Conservation (phyloP, 371 early-diverging fungal genomes). For the Saksenaea vasiformis region DNA sequence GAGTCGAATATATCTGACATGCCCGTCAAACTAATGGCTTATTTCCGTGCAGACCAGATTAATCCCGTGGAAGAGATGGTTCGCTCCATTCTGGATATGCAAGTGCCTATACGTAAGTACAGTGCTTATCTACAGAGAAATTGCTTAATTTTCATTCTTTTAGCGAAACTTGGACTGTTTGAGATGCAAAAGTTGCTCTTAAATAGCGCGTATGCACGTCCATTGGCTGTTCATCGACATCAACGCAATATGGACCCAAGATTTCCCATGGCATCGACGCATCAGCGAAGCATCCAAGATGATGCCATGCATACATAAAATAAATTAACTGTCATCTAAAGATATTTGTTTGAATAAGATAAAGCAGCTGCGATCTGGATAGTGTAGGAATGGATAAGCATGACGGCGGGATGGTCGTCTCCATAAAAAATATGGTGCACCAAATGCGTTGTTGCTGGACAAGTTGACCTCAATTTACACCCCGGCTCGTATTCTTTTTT, state of each 20-base stretch:
- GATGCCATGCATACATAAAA: neutral
- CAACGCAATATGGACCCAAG: neutral
- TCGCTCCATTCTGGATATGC: conserved; percentile 42
- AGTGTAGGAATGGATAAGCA: no score
- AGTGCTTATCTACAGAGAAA: neutral
- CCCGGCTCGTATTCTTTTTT: conserved; percentile 10
- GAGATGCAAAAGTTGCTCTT: conserved; percentile 48
- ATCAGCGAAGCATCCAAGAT: neutral
- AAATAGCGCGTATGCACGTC: neutral
- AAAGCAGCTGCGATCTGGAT: no score
- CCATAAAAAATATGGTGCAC: neutral
- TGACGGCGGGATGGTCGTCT: no score
- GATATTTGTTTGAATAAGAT: neutral
- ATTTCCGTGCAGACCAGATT: conserved; percentile 46
- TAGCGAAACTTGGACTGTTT: conserved; percentile 48
- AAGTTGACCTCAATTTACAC: neutral
- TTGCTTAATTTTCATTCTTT: neutral
- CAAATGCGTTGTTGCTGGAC: neutral
- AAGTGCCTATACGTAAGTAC: conserved; percentile 48
- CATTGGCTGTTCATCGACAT: neutral
- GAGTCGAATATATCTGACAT: conserved; percentile 40
- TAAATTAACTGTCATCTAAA: neutral
- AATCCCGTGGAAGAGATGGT: conserved; percentile 36
- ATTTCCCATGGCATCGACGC: neutral
- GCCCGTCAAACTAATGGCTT: conserved; percentile 37